Base-by-base conservation (phyloP, 139 green algal genomes). In the Chlamydomonas sp. region DNA sequence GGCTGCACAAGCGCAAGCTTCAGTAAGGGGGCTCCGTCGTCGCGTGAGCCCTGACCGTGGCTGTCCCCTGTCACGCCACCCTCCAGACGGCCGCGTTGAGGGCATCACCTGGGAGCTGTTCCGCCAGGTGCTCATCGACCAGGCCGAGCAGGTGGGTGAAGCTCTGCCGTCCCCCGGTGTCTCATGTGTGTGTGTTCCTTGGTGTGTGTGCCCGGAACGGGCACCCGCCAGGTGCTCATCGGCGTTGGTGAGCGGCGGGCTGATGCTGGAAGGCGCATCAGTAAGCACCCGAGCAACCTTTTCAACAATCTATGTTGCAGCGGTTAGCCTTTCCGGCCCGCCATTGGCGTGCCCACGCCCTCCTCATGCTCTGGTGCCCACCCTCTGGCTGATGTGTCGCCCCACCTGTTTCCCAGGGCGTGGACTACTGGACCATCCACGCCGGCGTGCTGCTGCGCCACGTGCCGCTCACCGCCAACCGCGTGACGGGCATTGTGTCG, bases 391-490 rank as follows among this genome's bases (percentile, higher is more conserved):
- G 15, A 73, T 73, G 12, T 73, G 67, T 73, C 12, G 14, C 67
- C 14, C 67, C 67, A 73, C 67, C 67, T 15, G 31, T 49, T 49
- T 49, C 72, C 14, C 94, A 99, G 94, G 97, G 97, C 61, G 97
- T 99, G 12, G 97, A 99, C 92, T 99, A 99, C 93, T 99, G 95
- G 86, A 99, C 97, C 78, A 99, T 99, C 90, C 97, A 99, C 88
- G 97, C 97, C 3, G 97, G 97, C 59, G 97, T 99, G 76, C 93
- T 98, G 84, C 94, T 99, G 86, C 92, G 93, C 67, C 96, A 97
- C 92, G 96, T 99, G 71, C 97, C 96, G 4, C 93, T 98, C 58
- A 99, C 97, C 5, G 96, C 95, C 69, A 94, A 96, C 61, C 95
- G 97, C 86, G 86, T 99, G 68, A 99, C 97, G 1, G 97, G 97